Percentiles rank a stretch among this genome's conserved stretches.
Evolutionary conservation across 2,329 filamentous ascomycete species (phyloP).

Genomic region (Boeremia exigua): DNA sequence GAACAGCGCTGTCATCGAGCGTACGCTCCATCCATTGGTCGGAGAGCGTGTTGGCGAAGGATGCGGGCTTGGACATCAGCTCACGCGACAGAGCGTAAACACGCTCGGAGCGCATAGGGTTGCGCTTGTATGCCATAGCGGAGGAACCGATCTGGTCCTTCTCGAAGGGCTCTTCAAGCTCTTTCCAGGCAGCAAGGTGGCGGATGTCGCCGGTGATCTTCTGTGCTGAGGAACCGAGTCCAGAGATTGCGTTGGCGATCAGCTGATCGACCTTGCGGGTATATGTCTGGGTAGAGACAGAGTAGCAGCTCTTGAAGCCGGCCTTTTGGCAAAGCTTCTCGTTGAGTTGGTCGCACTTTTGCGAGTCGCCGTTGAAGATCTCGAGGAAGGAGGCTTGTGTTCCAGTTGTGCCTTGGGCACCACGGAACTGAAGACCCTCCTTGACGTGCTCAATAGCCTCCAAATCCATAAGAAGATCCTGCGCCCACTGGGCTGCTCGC

Average conservation of each 20-base stretch:
- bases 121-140: conserved; percentile 69
- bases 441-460: conserved; percentile 73
- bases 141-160: conserved; percentile 64
- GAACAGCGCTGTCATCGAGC: conserved; percentile 77
- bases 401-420: conserved; percentile 57
- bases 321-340: conserved; percentile 69
- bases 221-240: conserved; percentile 78
- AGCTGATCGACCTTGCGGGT: conserved; percentile 82
- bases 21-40: conserved; percentile 80
- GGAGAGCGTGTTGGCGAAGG: conserved; percentile 68
- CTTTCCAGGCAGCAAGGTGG: conserved; percentile 76
- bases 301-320: conserved; percentile 66
- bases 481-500: conserved; percentile 75
- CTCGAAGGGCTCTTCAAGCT: conserved; percentile 85
- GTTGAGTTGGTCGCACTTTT: conserved; percentile 67
- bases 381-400: conserved; percentile 72
- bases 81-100: conserved; percentile 65
- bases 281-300: conserved; percentile 76
- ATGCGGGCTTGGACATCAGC: conserved; percentile 61
- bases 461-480: conserved; percentile 78
- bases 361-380: conserved; percentile 67
- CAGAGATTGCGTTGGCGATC: conserved; percentile 80
- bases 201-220: conserved; percentile 77
- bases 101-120: conserved; percentile 65
- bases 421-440: conserved; percentile 74